Percentiles rank a stretch among this genome's conserved stretches.
phyloP scores from a whole-genome alignment of 768 basidiomycete species.

The Mycena maculata region DNA sequence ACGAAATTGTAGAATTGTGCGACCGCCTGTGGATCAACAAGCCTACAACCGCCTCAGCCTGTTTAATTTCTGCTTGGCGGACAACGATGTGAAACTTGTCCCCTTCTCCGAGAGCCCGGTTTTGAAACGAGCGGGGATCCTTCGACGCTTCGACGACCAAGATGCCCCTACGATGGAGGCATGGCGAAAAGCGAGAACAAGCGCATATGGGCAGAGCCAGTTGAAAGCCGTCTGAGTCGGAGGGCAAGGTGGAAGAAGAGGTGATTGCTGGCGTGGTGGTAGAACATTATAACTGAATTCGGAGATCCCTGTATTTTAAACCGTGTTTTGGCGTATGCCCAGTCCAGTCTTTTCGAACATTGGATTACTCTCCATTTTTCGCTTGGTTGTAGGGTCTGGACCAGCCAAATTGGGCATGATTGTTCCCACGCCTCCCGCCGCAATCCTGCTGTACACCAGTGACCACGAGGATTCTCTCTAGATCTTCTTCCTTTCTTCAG shows the following conservation, averaged over 20 bases:
- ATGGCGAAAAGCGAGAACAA: slow-evolving; percentile 64
- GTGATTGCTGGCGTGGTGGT: slow-evolving; percentile 66
- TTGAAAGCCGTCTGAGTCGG: slow-evolving; percentile 50
- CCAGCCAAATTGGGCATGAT: too few relatives aligned
- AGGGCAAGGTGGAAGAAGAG: slow-evolving; percentile 64
- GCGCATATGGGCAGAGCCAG: slow-evolving; percentile 61
- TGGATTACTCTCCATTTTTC: too few relatives aligned
- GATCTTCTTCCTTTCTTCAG: background rate
- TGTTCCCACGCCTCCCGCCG: too few relatives aligned
- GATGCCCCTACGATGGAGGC: slow-evolving; percentile 62
- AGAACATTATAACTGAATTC: slow-evolving; percentile 66
- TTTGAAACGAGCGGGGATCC: slow-evolving; percentile 57
- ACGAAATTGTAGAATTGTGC: slow-evolving; percentile 55
- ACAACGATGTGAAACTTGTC: slow-evolving; percentile 60
- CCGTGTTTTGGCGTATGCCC: too few relatives aligned
- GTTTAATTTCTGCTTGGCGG: slow-evolving; percentile 67
- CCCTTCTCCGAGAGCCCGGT: slow-evolving; percentile 62
- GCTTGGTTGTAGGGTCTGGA: too few relatives aligned
- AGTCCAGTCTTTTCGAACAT: too few relatives aligned
- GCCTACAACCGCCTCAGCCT: slow-evolving; percentile 62
- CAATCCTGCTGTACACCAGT: too few relatives aligned
- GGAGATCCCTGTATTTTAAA: too few relatives aligned
- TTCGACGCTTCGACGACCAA: slow-evolving; percentile 48
- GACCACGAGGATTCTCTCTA: slow-evolving; percentile 10
- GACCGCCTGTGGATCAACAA: slow-evolving; percentile 67